Evolutionary conservation across 1,284 basidiomycete genomes (phyloP), one percentile per base, ranked within the genome.

Genomic region (Albatrellus sp.): DNA sequence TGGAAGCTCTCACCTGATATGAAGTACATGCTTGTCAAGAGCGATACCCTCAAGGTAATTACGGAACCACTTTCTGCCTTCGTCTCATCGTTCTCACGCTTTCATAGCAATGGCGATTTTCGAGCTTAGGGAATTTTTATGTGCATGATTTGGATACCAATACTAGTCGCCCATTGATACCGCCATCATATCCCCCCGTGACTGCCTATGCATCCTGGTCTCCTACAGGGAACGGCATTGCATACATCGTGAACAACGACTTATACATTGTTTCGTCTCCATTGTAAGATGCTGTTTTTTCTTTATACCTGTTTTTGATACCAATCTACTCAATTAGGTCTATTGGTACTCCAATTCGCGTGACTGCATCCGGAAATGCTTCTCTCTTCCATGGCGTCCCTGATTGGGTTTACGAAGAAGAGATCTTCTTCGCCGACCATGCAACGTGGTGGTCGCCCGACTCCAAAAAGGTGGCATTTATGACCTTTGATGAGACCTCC

Each of bases 341-440:
- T 2, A 60, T 64, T 1, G 59, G 63, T 1, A 53, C 62, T 3
- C 68, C 80, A n/a, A 79, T 93, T 40, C 79, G 84, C 12, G 68
- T 98, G 6, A 98, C 94, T 0, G 65, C 69, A 1, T 80, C 82
- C 17, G 94, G 93, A 1, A 88, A 84, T 38, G 69, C 75, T 0
- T 85, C 86, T 0, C 69, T 92, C 28, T 97, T 98, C 70, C 84
- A 98, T 56, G 94, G 92, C 5, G 84, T 97, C 0, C 89, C 91
- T 0, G 91, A 96, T 61, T 98, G 94, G 90, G 91, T 94, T 5
- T 96, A 96, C 60, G 92, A 97, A 61, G 92, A 97, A 61, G 92
- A 97, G 59, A 76, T 98, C 19, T 87, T 91, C 52, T 65, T 70
- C 4, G 58, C 65, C 31, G 79, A 91, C 54, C 80, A 63, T 42